Conservation (phyloP, 169 alveolate species). For the Besnoitia besnoiti region DNA sequence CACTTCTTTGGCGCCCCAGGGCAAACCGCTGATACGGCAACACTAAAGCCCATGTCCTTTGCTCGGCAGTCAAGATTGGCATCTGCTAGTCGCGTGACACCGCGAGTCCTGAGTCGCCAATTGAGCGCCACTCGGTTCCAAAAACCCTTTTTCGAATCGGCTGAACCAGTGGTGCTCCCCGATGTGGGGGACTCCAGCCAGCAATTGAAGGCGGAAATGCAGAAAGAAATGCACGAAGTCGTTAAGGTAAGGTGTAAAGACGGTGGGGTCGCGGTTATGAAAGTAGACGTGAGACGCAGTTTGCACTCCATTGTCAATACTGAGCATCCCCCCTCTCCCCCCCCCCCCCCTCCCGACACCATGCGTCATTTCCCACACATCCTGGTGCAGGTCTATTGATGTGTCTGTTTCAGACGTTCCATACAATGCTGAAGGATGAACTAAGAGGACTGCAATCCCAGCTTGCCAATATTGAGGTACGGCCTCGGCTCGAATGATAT, state of each 20-base stretch:
- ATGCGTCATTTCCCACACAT: too few relatives aligned
- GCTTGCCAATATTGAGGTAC: conserved; percentile 59
- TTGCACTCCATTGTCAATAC: too few relatives aligned
- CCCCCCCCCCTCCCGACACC: too few relatives aligned
- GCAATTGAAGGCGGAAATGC: conserved; percentile 48
- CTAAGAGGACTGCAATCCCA: conserved; percentile 52
- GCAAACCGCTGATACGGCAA: neutral
- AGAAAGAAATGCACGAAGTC: conserved; percentile 62
- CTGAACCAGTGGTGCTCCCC: neutral
- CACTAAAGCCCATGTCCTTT: neutral
- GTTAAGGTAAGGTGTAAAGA: conserved; percentile 50
- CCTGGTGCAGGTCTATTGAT: too few relatives aligned
- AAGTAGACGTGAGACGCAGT: too few relatives aligned
- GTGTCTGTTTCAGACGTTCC: conserved; percentile 50
- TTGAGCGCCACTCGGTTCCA: neutral
- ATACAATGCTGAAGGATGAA: conserved; percentile 57
- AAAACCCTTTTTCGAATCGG: neutral
- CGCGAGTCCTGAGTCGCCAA: neutral
- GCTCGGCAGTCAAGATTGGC: neutral
- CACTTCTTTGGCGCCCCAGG: neutral
- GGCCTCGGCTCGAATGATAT: neutral
- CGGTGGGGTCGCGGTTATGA: too few relatives aligned
- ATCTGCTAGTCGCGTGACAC: neutral
- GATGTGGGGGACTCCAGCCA: neutral
- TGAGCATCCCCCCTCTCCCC: too few relatives aligned